A percentile compares a stretch with the other conserved stretches of the same genome.
Conservation (phyloP, 805 yeast genomes). For the Candida ovalis region DNA sequence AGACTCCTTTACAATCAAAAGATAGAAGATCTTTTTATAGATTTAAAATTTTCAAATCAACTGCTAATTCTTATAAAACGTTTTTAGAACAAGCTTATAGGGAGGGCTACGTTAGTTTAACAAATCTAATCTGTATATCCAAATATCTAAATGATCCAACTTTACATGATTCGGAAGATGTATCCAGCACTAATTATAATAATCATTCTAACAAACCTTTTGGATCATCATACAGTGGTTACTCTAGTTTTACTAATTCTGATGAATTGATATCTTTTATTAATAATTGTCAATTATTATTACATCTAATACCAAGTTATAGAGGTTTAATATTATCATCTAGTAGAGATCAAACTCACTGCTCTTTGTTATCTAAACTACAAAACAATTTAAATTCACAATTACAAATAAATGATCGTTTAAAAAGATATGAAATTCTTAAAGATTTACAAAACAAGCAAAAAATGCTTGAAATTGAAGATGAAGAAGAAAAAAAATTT, state of each 20-base stretch:
- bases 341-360: neutral
- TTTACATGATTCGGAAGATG: neutral
- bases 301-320: constrained; percentile 33
- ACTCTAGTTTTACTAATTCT: constrained; percentile 26
- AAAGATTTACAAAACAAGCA: neutral
- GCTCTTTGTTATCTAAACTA: neutral
- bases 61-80: constrained; percentile 25
- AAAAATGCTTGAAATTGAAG: constrained; percentile 1
- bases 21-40: constrained; percentile 30
- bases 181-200: too few species aligned
- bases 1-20: constrained; percentile 8
- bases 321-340: neutral
- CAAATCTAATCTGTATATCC: constrained; percentile 22
- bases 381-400: constrained; percentile 20
- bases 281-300: constrained; percentile 31
- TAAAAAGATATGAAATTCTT: constrained; percentile 16
- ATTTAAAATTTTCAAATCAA: constrained; percentile 28
- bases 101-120: constrained; percentile 14
- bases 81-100: constrained; percentile 17
- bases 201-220: constrained; percentile 13
- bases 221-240: constrained; percentile 21
- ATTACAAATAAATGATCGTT: constrained; percentile 22
- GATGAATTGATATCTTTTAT: constrained; percentile 25
- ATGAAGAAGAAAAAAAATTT: neutral
- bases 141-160: constrained; percentile 16